These are phyloP conservation scores for Colletotrichum euphorbiae DNA, from an alignment of 2,329 filamentous ascomycete species.

Conservation along the genomic window DNA sequence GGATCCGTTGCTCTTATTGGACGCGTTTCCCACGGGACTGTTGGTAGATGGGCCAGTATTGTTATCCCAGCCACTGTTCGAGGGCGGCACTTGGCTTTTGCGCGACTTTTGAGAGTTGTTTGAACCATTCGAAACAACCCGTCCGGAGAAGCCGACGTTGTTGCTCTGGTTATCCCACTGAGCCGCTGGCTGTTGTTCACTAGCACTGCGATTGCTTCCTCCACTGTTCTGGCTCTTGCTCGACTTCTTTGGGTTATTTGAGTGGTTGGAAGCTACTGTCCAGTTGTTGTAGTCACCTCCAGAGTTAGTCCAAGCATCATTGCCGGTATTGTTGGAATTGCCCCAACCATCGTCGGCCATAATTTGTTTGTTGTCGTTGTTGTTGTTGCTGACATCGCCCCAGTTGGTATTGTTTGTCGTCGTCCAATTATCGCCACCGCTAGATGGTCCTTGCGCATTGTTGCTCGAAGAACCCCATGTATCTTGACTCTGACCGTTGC, in stretches of 20 bases:
- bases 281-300: conserved; percentile 27
- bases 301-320: conserved; percentile 17
- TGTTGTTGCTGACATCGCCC: conserved; percentile 18
- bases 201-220: conserved; percentile 21
- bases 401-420: conserved; percentile 14
- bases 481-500: neutral
- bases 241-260: conserved; percentile 33
- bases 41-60: conserved; percentile 38
- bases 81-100: conserved; percentile 12
- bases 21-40: conserved; percentile 14
- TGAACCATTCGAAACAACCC: conserved; percentile 15
- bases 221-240: conserved; percentile 12
- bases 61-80: conserved; percentile 36
- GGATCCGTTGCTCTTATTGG: conserved; percentile 30
- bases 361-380: conserved; percentile 4
- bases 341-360: conserved; percentile 18
- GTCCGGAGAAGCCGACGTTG: conserved; percentile 31
- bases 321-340: neutral
- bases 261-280: conserved; percentile 26
- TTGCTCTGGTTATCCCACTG: conserved; percentile 33
- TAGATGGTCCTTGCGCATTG: conserved; percentile 10
- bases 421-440: conserved; percentile 19
- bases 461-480: neutral
- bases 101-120: conserved; percentile 21
- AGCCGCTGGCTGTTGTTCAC: conserved; percentile 1